Conservation (phyloP, 2,329 filamentous ascomycete genomes). For the Aspergillus texensis region DNA sequence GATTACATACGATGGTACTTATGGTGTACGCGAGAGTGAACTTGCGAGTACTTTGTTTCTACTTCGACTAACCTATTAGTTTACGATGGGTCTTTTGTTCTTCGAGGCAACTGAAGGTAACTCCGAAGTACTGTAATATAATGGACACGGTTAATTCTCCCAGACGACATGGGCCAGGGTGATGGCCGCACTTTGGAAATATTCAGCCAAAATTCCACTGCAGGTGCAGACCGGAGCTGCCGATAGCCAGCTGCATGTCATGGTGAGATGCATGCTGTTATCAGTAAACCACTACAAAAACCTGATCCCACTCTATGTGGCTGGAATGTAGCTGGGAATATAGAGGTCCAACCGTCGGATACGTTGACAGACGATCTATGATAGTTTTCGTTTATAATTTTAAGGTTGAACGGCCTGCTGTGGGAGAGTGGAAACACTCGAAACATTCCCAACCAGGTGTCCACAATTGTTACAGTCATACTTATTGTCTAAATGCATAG, state of each 20-base stretch:
- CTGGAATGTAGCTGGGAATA: background rate
- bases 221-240: conserved; percentile 1
- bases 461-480: background rate
- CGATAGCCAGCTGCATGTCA: conserved; percentile 3
- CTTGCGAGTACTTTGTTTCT: background rate
- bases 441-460: background rate
- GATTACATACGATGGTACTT: conserved; percentile 1
- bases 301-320: background rate
- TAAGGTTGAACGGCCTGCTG: background rate
- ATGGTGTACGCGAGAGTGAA: background rate
- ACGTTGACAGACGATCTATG: background rate
- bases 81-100: background rate
- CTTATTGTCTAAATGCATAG: background rate
- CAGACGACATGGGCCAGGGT: background rate
- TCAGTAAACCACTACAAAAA: background rate
- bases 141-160: background rate
- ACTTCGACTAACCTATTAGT: background rate
- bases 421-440: background rate
- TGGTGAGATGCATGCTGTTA: background rate
- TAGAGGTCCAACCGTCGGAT: background rate
- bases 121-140: background rate
- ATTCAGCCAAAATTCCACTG: background rate
- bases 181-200: background rate
- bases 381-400: background rate
- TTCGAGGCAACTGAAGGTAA: background rate